phyloP scores from a whole-genome alignment of 2,329 filamentous ascomycete genomes.

The Cladosporium sp. region DNA sequence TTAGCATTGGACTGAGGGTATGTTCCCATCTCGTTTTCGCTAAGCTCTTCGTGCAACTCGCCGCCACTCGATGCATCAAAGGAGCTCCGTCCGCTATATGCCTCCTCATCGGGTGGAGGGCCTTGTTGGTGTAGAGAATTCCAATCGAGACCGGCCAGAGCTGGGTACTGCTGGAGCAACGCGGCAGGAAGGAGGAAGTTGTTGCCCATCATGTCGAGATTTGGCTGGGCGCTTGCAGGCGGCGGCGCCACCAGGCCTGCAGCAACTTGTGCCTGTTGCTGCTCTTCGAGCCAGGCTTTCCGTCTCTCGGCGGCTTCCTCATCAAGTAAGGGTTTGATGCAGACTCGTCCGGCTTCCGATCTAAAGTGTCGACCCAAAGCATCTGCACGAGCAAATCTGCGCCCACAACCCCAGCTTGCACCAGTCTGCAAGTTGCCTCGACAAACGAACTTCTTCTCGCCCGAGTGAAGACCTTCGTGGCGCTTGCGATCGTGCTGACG shows the following conservation, averaged over 20 bases:
- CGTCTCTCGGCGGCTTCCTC: conserved; percentile 87
- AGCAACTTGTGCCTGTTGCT: conserved; percentile 56
- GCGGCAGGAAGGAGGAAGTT: conserved; percentile 69
- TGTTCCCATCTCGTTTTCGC: conserved; percentile 48
- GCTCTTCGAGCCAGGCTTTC: conserved; percentile 63
- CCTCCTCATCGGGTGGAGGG: conserved; percentile 45
- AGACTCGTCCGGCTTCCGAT: conserved; percentile 91
- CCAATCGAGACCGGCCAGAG: conserved; percentile 89
- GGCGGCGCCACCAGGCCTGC: conserved; percentile 37
- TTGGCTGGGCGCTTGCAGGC: conserved; percentile 40
- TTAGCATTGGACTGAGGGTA: conserved; percentile 25
- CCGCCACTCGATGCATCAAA: conserved; percentile 73
- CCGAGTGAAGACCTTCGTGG: conserved; percentile 92
- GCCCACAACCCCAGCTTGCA: conserved; percentile 87
- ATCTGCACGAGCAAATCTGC: conserved; percentile 91
- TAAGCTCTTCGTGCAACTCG: conserved; percentile 63
- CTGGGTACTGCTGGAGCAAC: conserved; percentile 87
- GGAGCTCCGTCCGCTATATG: conserved; percentile 74
- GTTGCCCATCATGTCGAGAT: conserved; percentile 43
- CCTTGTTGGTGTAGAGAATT: conserved; percentile 67
- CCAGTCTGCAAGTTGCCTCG: conserved; percentile 83
- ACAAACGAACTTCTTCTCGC: conserved; percentile 98
- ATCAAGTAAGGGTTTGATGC: conserved; percentile 94
- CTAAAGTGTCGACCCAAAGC: conserved; percentile 83
- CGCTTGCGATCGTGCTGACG: conserved; percentile 96